phyloP scores from a whole-genome alignment of 2,329 filamentous ascomycete genomes.

The Rhinocladiella mackenziei region DNA sequence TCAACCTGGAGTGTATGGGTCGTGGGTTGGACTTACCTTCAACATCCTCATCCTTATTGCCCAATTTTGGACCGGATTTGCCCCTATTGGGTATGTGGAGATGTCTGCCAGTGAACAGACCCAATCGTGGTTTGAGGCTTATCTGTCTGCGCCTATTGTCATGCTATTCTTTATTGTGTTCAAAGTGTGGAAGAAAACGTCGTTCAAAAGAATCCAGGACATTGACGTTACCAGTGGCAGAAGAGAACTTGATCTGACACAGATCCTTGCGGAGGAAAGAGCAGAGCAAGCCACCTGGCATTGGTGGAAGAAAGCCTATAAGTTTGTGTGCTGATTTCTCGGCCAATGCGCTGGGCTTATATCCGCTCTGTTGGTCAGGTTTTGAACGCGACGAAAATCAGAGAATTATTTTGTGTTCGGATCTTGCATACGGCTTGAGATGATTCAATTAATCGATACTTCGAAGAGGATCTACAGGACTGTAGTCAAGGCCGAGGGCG shows the following conservation, averaged over 20 bases:
- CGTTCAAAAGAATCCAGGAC: slow-evolving; percentile 7
- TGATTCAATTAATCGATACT: too few species aligned
- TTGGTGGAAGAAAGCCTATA: slow-evolving; percentile 69
- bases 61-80: slow-evolving; percentile 84
- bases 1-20: slow-evolving; percentile 73
- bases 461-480: too few species aligned
- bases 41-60: slow-evolving; percentile 72
- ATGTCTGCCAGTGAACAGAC: slow-evolving; percentile 48
- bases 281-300: slow-evolving; percentile 70
- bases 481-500: too few species aligned
- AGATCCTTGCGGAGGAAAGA: slow-evolving; percentile 69
- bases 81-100: slow-evolving; percentile 55
- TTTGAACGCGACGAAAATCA: too few species aligned
- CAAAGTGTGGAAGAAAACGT: slow-evolving; percentile 29
- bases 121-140: slow-evolving; percentile 63
- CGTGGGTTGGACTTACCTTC: slow-evolving; percentile 72
- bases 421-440: too few species aligned
- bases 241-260: slow-evolving; percentile 61
- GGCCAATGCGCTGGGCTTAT: too few species aligned
- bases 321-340: slow-evolving; percentile 65
- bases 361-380: too few species aligned
- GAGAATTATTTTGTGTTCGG: too few species aligned
- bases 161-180: slow-evolving; percentile 48
- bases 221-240: slow-evolving; percentile 66
- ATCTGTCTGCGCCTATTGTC: slow-evolving; percentile 56